phyloP scores from a whole-genome alignment of 768 basidiomycete genomes.

The Calocera cornea region DNA sequence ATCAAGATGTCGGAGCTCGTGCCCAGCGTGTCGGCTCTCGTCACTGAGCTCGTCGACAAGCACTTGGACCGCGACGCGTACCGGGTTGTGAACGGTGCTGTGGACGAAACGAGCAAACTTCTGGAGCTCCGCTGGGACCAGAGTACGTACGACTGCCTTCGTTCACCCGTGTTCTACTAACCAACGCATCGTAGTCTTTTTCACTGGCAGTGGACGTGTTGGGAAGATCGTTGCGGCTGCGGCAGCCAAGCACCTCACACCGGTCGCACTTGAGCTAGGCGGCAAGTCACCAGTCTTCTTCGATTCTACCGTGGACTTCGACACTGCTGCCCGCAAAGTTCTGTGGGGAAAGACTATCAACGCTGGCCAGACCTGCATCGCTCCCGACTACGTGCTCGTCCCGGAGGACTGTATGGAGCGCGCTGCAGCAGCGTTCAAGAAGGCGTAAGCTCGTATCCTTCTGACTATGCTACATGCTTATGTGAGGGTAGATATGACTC shows the following conservation, averaged over 20 bases:
- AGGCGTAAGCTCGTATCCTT: slow-evolving; percentile 26
- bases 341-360: slow-evolving; percentile 71
- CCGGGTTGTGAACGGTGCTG: slow-evolving; percentile 54
- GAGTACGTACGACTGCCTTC: slow-evolving; percentile 25
- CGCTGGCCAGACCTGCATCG: slow-evolving; percentile 63
- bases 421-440: slow-evolving; percentile 31
- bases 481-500: slow-evolving; percentile 32
- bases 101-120: slow-evolving; percentile 56
- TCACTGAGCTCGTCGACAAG: slow-evolving; percentile 55
- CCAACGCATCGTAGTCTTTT: slow-evolving; percentile 20
- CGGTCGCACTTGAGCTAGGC: slow-evolving; percentile 40
- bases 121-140: slow-evolving; percentile 58
- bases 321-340: slow-evolving; percentile 52
- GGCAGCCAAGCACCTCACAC: slow-evolving; percentile 64
- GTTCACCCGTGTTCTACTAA: slow-evolving; percentile 30
- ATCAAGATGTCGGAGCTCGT: slow-evolving; percentile 67
- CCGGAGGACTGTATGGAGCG: slow-evolving; percentile 29
- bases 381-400: slow-evolving; percentile 44
- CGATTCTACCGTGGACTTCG: slow-evolving; percentile 51
- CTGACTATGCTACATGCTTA: background rate
- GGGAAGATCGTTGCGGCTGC: slow-evolving; percentile 55
- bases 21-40: slow-evolving; percentile 40
- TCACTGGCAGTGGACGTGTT: slow-evolving; percentile 39
- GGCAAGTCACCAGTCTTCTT: slow-evolving; percentile 65
- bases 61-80: slow-evolving; percentile 58